Evolutionary conservation across 768 basidiomycete species (phyloP).

Genomic region (Mycena galericulata): DNA sequence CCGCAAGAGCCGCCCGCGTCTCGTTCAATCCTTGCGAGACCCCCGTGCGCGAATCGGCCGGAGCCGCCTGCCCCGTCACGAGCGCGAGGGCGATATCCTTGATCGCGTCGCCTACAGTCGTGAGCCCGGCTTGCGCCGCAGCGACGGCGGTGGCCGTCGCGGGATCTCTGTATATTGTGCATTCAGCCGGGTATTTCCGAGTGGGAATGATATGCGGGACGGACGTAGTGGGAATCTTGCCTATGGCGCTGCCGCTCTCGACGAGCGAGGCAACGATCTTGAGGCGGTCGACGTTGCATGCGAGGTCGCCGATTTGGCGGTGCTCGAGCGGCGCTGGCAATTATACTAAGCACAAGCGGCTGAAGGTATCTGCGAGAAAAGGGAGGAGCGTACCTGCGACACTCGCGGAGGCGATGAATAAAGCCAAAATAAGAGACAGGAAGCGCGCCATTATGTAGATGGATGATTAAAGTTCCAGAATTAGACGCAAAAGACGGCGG

Average conservation of each 20-base stretch:
- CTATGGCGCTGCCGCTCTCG: constrained; percentile 33
- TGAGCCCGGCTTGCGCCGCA: constrained; percentile 28
- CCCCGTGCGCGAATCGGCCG: constrained; percentile 25
- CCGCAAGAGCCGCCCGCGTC: constrained; percentile 30
- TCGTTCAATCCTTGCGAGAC: constrained; percentile 30
- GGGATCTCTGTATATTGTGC: constrained; percentile 24
- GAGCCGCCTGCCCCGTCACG: constrained; percentile 31
- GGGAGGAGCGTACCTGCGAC: constrained; percentile 17
- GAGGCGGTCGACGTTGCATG: constrained; percentile 48
- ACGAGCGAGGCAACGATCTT: constrained; percentile 43
- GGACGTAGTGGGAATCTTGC: constrained; percentile 33
- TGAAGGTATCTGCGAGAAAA: not conserved
- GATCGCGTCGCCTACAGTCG: constrained; percentile 25
- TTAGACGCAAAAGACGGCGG: too few relatives aligned
- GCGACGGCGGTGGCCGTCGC: constrained; percentile 24
- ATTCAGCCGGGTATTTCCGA: not conserved
- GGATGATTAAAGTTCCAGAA: not conserved
- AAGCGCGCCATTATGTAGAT: constrained; percentile 24
- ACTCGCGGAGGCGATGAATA: constrained; percentile 23
- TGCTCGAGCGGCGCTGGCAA: constrained; percentile 32
- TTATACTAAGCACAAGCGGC: too few relatives aligned
- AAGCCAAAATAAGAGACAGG: constrained; percentile 16
- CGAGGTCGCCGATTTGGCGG: constrained; percentile 47
- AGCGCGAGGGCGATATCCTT: constrained; percentile 32
- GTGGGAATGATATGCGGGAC: constrained; percentile 3